A percentile compares a stretch with the other conserved stretches of the same genome.
Evolutionary conservation across 257 asterid species (phyloP).

Genomic region (Ligustrum vulgare): DNA sequence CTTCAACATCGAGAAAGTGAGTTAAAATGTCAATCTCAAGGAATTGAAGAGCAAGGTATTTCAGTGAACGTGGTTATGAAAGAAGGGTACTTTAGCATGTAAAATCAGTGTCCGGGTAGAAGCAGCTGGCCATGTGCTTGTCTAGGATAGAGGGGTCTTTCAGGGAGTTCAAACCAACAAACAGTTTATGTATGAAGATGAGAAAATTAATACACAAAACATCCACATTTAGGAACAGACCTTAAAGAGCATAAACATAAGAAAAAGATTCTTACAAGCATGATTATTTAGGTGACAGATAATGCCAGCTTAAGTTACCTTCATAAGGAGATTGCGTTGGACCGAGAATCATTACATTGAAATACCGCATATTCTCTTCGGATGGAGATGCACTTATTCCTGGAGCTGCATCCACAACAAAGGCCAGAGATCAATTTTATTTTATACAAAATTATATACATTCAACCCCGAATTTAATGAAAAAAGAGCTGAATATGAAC

Average conservation of each 20-base stretch:
- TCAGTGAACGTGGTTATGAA: background rate
- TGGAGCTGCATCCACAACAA: slow-evolving; percentile 74
- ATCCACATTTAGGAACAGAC: background rate
- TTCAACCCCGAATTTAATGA: background rate
- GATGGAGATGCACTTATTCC: slow-evolving; percentile 99
- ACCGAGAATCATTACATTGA: slow-evolving; percentile 99
- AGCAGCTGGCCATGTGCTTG: background rate
- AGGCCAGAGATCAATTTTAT: background rate
- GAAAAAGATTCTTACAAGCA: background rate
- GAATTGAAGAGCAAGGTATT: background rate
- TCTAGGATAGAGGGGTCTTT: background rate
- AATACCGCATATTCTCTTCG: slow-evolving; percentile 96
- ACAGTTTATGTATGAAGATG: background rate
- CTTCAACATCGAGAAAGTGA: background rate
- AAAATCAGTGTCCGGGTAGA: background rate
- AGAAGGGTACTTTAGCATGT: background rate
- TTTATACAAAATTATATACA: background rate
- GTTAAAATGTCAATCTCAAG: background rate
- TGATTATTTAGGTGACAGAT: background rate
- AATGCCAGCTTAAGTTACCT: slow-evolving; percentile 45
- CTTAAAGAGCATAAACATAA: background rate
- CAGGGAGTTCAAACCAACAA: background rate
- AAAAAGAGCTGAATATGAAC: background rate
- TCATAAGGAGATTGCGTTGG: slow-evolving; percentile 98
- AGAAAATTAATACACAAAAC: background rate